Evolutionary conservation across 306 rosid species (phyloP).

Genomic region (Prunus dulcis): DNA sequence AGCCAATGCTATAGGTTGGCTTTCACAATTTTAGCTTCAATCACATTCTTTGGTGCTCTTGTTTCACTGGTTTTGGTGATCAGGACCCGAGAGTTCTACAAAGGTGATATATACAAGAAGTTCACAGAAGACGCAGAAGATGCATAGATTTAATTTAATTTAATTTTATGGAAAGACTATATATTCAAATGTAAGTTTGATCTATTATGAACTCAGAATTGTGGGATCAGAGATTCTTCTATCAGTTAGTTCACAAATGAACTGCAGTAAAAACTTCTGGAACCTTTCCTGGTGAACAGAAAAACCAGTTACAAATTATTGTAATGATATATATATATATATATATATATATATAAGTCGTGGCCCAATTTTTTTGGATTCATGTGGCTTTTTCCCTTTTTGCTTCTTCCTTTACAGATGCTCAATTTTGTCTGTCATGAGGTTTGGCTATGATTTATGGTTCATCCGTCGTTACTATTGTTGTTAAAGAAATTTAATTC

Average conservation of each 20-base stretch:
- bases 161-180: no score
- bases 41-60: constrained; percentile 34
- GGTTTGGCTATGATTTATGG: not conserved
- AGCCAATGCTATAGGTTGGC: constrained; percentile 26
- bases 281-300: no score
- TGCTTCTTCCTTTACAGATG: not conserved
- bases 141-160: not conserved
- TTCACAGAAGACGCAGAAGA: constrained; percentile 22
- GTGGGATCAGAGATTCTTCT: not conserved
- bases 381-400: no score
- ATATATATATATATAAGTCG: no score
- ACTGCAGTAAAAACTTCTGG: no score
- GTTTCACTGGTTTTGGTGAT: constrained; percentile 26
- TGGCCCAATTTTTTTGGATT: no score
- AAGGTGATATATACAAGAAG: constrained; percentile 33
- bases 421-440: not conserved
- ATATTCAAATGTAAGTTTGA: not conserved
- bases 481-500: no score
- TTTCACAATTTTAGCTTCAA: constrained; percentile 32
- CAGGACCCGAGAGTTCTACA: constrained; percentile 31
- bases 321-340: no score
- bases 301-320: not conserved
- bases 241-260: no score
- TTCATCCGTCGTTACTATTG: no score
- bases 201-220: not conserved